A percentile compares a stretch with the other conserved stretches of the same genome.
These are phyloP conservation scores for Pelargonium citronellum DNA, from an alignment of 441 rosid genomes.

Conservation along the genomic window DNA sequence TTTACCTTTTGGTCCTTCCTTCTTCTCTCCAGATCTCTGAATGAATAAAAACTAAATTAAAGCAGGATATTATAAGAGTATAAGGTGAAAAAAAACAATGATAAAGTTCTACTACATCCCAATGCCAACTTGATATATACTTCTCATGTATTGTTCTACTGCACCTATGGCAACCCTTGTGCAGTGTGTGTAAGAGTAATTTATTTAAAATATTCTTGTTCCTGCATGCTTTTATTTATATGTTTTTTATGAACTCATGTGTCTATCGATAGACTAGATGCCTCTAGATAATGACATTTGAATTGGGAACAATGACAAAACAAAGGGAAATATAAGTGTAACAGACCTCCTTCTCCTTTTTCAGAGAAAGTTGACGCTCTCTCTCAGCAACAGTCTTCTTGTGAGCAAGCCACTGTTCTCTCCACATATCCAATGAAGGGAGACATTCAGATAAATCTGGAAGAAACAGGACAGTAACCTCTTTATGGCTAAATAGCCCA, in stretches of 20 bases:
- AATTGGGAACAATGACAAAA: conserved; percentile 3
- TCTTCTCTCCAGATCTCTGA: conserved; percentile 51
- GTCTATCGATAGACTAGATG: neutral
- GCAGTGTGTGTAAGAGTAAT: neutral
- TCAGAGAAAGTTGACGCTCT: conserved; percentile 48
- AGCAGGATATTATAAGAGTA: conserved; percentile 13
- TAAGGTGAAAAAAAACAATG: conserved; percentile 7
- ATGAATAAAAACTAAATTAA: conserved; percentile 21
- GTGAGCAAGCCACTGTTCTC: conserved; percentile 74
- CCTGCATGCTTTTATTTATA: neutral
- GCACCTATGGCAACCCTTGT: neutral
- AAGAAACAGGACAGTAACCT: conserved; percentile 84
- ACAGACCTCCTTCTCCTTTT: conserved; percentile 60
- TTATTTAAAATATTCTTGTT: neutral
- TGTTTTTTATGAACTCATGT: neutral
- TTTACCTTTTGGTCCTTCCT: conserved; percentile 56
- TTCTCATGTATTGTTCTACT: neutral
- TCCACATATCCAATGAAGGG: conserved; percentile 77
- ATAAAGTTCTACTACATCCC: neutral
- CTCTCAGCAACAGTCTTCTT: conserved; percentile 64
- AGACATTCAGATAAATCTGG: conserved; percentile 89
- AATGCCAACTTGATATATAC: neutral
- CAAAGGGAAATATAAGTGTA: neutral
- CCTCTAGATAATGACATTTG: neutral
- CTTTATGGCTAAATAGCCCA: conserved; percentile 82